These are phyloP conservation scores for Styphnolobium japonicum DNA, from an alignment of 306 rosid genomes.

Conservation along the genomic window DNA sequence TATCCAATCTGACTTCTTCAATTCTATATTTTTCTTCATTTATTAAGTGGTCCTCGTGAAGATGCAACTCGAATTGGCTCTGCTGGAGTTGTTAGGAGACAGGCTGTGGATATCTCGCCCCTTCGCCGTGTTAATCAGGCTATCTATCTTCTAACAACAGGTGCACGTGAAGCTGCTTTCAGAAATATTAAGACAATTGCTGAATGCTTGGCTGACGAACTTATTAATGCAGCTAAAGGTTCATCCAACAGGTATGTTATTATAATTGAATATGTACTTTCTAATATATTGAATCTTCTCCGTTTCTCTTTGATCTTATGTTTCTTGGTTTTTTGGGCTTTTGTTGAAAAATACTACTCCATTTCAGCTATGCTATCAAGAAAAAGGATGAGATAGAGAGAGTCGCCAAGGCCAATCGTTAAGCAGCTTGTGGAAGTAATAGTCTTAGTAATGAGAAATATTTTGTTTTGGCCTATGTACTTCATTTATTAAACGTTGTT, in stretches of 20 bases:
- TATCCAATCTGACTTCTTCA: background rate
- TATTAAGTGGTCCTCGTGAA: constrained; percentile 47
- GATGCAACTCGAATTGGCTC: constrained; percentile 54
- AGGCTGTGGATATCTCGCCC: constrained; percentile 53
- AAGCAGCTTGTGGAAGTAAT: background rate
- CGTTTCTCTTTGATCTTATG: background rate
- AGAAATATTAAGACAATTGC: constrained; percentile 52
- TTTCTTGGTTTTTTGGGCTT: background rate
- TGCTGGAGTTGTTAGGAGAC: constrained; percentile 55
- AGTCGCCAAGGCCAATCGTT: constrained; percentile 56
- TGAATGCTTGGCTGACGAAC: constrained; percentile 54
- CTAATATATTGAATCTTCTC: background rate
- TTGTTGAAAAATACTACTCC: background rate
- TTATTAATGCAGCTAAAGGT: constrained; percentile 50
- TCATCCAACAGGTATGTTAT: constrained; percentile 42
- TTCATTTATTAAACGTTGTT: background rate
- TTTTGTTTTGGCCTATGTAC: background rate
- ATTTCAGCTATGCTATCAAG: constrained; percentile 48
- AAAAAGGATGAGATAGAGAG: constrained; percentile 55
- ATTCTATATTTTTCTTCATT: background rate
- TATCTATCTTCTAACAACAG: constrained; percentile 45
- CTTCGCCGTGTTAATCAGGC: constrained; percentile 54
- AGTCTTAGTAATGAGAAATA: background rate
- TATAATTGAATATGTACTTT: background rate
- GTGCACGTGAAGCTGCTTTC: constrained; percentile 52